Conservation (phyloP, 2,329 filamentous ascomycete species). For the Rhynchosporium agropyri region DNA sequence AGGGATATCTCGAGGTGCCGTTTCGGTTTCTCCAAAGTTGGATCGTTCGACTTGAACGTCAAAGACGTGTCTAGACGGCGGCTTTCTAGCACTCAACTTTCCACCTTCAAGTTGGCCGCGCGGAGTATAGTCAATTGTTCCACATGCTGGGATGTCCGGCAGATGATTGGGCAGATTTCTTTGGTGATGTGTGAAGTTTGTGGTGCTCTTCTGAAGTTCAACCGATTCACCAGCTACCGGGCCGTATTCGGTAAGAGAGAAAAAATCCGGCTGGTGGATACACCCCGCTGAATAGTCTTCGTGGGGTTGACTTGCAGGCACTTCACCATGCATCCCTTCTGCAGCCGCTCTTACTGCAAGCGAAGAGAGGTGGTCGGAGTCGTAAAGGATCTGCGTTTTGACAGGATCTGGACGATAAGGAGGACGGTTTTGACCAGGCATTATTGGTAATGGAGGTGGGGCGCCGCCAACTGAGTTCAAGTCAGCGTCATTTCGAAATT, state of each 20-base stretch:
- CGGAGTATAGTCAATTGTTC: not conserved
- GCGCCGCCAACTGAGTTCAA: not conserved
- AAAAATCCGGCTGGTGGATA: not conserved
- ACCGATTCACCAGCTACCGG: too few relatives aligned
- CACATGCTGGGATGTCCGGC: not conserved
- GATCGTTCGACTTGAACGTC: slow-evolving; percentile 22
- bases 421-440: not conserved
- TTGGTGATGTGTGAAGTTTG: not conserved
- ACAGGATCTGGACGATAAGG: not conserved
- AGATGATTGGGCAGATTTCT: not conserved
- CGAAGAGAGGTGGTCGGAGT: slow-evolving; percentile 21
- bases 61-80: not conserved
- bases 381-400: not conserved
- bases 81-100: not conserved
- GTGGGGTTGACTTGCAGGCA: not conserved
- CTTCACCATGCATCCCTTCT: not conserved
- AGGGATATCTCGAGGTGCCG: not conserved
- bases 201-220: not conserved
- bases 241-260: not conserved
- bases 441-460: not conserved
- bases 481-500: not conserved
- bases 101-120: not conserved
- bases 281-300: not conserved
- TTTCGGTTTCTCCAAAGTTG: slow-evolving; percentile 18
- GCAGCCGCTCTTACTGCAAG: slow-evolving; percentile 13